These are phyloP conservation scores for Halophytophthora batemanensis DNA, from an alignment of 352 stramenopile genomes.

Conservation along the genomic window DNA sequence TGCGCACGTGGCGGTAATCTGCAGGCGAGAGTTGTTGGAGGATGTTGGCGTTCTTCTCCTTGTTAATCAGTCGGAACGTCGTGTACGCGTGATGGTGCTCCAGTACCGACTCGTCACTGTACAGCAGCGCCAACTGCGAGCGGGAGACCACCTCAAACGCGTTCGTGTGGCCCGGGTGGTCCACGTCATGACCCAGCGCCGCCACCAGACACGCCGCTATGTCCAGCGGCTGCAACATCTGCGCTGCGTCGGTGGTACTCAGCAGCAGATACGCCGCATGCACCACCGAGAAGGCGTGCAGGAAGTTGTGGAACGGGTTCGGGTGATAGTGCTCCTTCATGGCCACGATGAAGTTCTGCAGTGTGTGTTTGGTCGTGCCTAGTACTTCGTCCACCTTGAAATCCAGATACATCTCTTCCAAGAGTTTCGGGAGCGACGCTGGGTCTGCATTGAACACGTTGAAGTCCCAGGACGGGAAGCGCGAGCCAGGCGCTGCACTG, in stretches of 20 bases:
- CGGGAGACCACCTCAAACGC: constrained; percentile 82
- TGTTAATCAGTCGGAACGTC: constrained; percentile 83
- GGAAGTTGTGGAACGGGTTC: constrained; percentile 91
- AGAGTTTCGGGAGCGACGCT: constrained; percentile 44
- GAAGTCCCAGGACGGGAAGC: constrained; percentile 68
- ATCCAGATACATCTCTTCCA: constrained; percentile 78
- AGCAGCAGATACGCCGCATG: constrained; percentile 85
- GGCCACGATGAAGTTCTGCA: constrained; percentile 79
- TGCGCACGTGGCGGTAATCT: constrained; percentile 80
- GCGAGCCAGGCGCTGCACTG: constrained; percentile 25
- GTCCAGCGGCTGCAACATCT: constrained; percentile 80
- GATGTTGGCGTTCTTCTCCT: constrained; percentile 85
- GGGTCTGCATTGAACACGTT: constrained; percentile 71
- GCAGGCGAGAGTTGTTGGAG: constrained; percentile 65
- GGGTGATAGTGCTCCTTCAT: constrained; percentile 85
- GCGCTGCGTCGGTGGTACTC: constrained; percentile 56
- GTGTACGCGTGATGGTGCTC: constrained; percentile 88
- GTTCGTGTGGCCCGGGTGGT: constrained; percentile 90
- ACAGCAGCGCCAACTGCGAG: constrained; percentile 78
- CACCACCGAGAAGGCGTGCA: constrained; percentile 87
- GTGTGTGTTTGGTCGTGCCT: constrained; percentile 42
- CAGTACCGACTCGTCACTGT: constrained; percentile 88
- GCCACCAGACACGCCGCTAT: constrained; percentile 83
- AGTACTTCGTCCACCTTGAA: constrained; percentile 68
- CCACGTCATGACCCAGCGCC: constrained; percentile 88